These are phyloP conservation scores for Colletotrichum salicis DNA, from an alignment of 2,329 filamentous ascomycete species.

Conservation along the genomic window DNA sequence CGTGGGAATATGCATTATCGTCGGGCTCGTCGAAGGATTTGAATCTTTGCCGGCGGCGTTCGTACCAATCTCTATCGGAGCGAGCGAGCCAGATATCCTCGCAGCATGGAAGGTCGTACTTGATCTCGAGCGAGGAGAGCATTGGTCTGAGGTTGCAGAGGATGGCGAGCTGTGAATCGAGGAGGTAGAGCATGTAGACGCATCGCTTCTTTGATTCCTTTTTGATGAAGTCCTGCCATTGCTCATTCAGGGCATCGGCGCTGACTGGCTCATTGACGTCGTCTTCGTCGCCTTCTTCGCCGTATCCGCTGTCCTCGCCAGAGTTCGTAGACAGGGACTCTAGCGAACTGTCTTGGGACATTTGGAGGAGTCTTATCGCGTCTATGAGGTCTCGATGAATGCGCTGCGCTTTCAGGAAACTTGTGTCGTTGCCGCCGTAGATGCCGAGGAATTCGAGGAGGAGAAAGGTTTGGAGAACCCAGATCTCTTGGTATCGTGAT, in stretches of 20 bases:
- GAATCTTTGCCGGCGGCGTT: slow-evolving; percentile 14
- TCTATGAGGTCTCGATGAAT: slow-evolving; percentile 24
- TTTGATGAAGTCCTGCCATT: slow-evolving; percentile 16
- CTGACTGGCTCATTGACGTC: slow-evolving; percentile 17
- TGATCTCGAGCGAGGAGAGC: slow-evolving; percentile 25
- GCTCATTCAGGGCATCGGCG: slow-evolving; percentile 2
- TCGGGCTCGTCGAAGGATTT: slow-evolving; percentile 26
- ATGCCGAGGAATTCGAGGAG: slow-evolving; percentile 24
- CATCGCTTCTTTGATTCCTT: slow-evolving; percentile 20
- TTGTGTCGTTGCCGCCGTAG: slow-evolving; percentile 21
- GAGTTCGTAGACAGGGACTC: slow-evolving; percentile 13
- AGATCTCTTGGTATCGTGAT: slow-evolving; percentile 24
- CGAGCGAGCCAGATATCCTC: slow-evolving; percentile 24
- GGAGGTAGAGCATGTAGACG: slow-evolving; percentile 26
- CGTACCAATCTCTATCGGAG: slow-evolving; percentile 13
- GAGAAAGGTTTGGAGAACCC: slow-evolving; percentile 22
- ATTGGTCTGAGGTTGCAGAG: slow-evolving; percentile 23
- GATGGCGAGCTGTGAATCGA: slow-evolving; percentile 20
- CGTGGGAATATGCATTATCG: slow-evolving; percentile 13
- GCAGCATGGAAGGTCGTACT: slow-evolving; percentile 24
- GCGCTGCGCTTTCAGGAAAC: slow-evolving; percentile 21
- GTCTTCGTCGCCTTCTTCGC: slow-evolving; percentile 6
- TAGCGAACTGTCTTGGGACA: slow-evolving; percentile 20
- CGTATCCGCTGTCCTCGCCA: slow-evolving; percentile 18
- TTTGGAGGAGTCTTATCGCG: slow-evolving; percentile 18